Base-by-base conservation (phyloP, 2,329 filamentous ascomycete genomes). In the Fusarium xyrophilum region DNA sequence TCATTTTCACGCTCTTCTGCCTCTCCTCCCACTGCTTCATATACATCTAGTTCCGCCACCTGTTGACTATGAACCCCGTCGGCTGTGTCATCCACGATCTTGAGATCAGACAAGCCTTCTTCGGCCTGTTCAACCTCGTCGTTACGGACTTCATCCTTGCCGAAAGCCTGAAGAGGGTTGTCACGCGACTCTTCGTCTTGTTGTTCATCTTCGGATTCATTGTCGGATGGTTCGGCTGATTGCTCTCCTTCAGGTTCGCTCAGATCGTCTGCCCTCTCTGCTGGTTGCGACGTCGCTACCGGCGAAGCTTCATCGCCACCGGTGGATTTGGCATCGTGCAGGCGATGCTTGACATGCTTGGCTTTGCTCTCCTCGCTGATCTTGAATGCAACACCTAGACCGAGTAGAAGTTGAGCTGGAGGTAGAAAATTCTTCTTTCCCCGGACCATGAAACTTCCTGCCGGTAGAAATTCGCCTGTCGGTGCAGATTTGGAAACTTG, bases 341-440 rank as follows among this genome's bases (percentile, higher is more conserved):
- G 56, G 10, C 79, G 76, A 59, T 96, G 91, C 76, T 92, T 95
- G 42, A 89, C 84, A 77, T 97, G 94, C 60, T 88, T 91, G 7
- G 84, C 86, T 76, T 93, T 92, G 79, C 93, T 97, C 73, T 94
- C 91, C 58, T 96, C 92, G 73, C 93, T 97, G 54, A 98, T 90
- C 73, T 89, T 90, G 79, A 97, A 99, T 79, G 97, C 85, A 44
- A 97, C 85, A 3, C 89, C 94, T 75, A 98, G 92, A 0, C 96
- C 96, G 33, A 99, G 86, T 3, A 97, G 82, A 30, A 98, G 83
- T 74, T 95, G 93, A 10, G 93, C 91, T 3, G 96, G 95, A 0
- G 95, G 92, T 36, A 99, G 79, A 72, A 91, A 96, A 74, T 97
- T 97, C 82, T 97, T 98, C 80, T 92, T 91, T 5, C 94, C 95